These are phyloP conservation scores for Suillus paluster DNA, from an alignment of 768 basidiomycete species.

Conservation along the genomic window DNA sequence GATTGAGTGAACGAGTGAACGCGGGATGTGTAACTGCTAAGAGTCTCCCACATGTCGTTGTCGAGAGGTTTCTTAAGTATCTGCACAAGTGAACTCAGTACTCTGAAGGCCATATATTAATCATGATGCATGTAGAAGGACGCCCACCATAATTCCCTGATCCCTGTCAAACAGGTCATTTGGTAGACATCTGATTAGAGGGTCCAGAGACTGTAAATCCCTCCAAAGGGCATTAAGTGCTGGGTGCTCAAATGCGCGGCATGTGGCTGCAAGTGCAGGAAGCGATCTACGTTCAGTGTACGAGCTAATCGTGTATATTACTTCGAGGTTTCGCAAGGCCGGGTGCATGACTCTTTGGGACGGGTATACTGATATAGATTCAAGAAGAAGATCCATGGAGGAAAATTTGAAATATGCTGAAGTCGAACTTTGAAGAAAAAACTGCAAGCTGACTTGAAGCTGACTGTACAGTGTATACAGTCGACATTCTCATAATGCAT, in stretches of 20 bases:
- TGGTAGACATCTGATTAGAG: slow-evolving; percentile 16
- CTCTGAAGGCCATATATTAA: not conserved
- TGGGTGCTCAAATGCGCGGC: slow-evolving; percentile 22
- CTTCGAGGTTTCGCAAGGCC: not conserved
- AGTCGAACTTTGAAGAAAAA: no score
- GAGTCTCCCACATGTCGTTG: not conserved
- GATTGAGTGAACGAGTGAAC: not conserved
- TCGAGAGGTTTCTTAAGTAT: not conserved
- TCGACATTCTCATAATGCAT: no score
- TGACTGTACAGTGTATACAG: no score
- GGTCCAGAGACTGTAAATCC: slow-evolving; percentile 21
- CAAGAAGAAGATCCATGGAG: no score
- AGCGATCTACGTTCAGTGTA: slow-evolving; percentile 11
- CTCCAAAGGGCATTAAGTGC: slow-evolving; percentile 31
- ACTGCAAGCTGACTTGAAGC: no score
- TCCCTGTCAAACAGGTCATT: not conserved
- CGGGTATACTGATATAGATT: no score
- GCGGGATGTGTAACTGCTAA: not conserved
- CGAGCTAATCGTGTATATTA: not conserved
- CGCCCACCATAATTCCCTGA: not conserved
- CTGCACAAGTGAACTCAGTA: not conserved
- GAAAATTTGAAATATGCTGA: no score
- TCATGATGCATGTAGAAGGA: not conserved
- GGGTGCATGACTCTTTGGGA: no score
- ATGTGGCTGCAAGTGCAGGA: slow-evolving; percentile 26